Evolutionary conservation across 192 early-diverging fungal species (phyloP).

Genomic region (Pilaira anomala): DNA sequence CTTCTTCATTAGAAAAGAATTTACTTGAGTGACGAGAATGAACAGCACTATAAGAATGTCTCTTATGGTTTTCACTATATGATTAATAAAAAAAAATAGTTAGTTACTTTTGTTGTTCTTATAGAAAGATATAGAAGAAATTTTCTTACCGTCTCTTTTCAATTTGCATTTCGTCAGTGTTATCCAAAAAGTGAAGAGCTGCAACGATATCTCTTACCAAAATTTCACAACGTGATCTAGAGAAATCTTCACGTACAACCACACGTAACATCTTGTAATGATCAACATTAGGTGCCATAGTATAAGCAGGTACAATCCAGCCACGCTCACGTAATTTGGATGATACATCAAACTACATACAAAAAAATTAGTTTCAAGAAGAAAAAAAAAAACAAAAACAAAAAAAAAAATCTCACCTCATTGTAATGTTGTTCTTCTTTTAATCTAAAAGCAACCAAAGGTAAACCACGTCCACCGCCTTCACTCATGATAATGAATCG

Average conservation of each 20-base stretch:
- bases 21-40: not conserved
- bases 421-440: constrained; percentile 34
- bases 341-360: constrained; percentile 56
- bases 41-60: constrained; percentile 8
- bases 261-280: constrained; percentile 59
- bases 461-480: constrained; percentile 45
- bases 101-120: no score
- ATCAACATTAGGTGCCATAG: constrained; percentile 45
- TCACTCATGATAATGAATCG: constrained; percentile 55
- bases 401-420: constrained; percentile 18
- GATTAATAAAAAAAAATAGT: not conserved
- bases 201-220: constrained; percentile 28
- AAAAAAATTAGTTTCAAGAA: constrained; percentile 18
- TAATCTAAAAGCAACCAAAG: constrained; percentile 64
- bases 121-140: not conserved
- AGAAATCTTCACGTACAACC: constrained; percentile 57
- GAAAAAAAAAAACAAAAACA: not conserved
- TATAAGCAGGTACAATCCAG: constrained; percentile 77
- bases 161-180: constrained; percentile 3
- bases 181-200: constrained; percentile 24
- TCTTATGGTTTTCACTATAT: not conserved
- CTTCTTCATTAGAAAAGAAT: not conserved
- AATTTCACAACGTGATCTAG: constrained; percentile 24
- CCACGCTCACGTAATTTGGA: constrained; percentile 58
- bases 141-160: constrained; percentile 12